A percentile compares a stretch with the other conserved stretches of the same genome.
Evolutionary conservation across 352 stramenopile genomes (phyloP).

Genomic region (Phytophthora ramorum): DNA sequence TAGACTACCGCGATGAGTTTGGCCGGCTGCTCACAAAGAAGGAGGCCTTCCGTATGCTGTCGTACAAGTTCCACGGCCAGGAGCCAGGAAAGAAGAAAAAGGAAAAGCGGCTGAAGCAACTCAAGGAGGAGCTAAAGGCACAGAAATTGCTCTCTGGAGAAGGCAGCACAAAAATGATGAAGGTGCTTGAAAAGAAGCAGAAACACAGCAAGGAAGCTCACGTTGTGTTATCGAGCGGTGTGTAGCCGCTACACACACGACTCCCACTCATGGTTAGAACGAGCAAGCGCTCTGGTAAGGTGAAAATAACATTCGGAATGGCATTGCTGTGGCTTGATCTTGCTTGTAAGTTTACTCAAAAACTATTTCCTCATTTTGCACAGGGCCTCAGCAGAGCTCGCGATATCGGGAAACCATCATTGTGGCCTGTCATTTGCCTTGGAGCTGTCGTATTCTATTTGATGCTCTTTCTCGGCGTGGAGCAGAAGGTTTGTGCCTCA

Average conservation of each 20-base stretch:
- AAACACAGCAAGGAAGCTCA: constrained; percentile 83
- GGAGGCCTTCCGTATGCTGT: constrained; percentile 97
- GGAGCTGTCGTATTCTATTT: background rate
- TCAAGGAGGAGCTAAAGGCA: constrained; percentile 83
- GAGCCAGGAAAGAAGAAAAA: constrained; percentile 98
- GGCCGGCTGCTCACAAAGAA: constrained; percentile 97
- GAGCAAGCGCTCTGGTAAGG: constrained; percentile 9
- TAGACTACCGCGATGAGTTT: constrained; percentile 98
- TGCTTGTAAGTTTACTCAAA: background rate
- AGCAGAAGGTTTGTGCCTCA: too few relatives aligned
- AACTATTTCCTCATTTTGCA: background rate
- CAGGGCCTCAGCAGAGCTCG: background rate
- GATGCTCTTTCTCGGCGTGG: background rate
- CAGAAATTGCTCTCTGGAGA: constrained; percentile 81
- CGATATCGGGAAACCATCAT: too few relatives aligned
- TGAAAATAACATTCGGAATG: constrained; percentile 15
- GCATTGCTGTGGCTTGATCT: background rate
- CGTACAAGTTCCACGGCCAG: constrained; percentile 99
- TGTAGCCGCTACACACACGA: constrained; percentile 29
- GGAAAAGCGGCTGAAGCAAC: constrained; percentile 92
- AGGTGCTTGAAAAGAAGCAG: constrained; percentile 87
- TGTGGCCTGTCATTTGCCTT: too few relatives aligned
- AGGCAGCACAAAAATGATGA: constrained; percentile 87
- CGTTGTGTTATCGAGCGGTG: constrained; percentile 80
- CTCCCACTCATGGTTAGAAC: background rate